Base-by-base conservation (phyloP, 805 yeast species). In the Schizosaccharomyces pombe region DNA sequence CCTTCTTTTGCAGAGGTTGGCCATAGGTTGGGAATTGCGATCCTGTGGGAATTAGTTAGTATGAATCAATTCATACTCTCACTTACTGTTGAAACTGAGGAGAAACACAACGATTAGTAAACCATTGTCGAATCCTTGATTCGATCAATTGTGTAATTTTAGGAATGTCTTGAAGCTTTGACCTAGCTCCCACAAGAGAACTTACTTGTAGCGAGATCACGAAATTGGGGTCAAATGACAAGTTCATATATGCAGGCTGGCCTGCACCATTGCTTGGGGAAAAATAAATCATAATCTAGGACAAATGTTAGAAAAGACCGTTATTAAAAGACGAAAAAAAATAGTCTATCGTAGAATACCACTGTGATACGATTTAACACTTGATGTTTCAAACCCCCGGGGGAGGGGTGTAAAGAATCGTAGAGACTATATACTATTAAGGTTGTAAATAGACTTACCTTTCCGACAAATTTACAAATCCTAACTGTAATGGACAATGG, bases 111-210 rank as follows among this genome's bases (percentile, higher is more conserved):
- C 95, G 72, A 60, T 89, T 96, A 16, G 80, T 79, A 63, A 91
- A 87, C 94, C 95, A 86, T 55, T 79, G 79, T 58, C 91, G 74
- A 40, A 91, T 73, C 57, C 80, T 80, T 56, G 77, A 77, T 63
- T 91, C 97, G 43, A 91, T 79, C 47, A 91, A 69, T 56, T 84
- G 79, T 8, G 94, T 78, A 39, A 91, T 78, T 62, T 91, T 86
- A 5, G 99, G 98, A 14, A 91, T 83, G 62, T 91, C 85, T 65
- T 87, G 94, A 29, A 91, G 70, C 63, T 89, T 82, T 0, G 97
- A 85, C 52, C 94, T 73, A 0, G 96, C 83, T 0, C 99, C 99
- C 54, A 91, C 85, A 40, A 89, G 69, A 1, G 95, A 85, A 61
- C 79, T 79, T n/a, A 85, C 79, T 47, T 82, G 79, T 66, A 91